These are phyloP conservation scores for Medakamo hakoo DNA, from an alignment of 139 green algal species.

Conservation along the genomic window DNA sequence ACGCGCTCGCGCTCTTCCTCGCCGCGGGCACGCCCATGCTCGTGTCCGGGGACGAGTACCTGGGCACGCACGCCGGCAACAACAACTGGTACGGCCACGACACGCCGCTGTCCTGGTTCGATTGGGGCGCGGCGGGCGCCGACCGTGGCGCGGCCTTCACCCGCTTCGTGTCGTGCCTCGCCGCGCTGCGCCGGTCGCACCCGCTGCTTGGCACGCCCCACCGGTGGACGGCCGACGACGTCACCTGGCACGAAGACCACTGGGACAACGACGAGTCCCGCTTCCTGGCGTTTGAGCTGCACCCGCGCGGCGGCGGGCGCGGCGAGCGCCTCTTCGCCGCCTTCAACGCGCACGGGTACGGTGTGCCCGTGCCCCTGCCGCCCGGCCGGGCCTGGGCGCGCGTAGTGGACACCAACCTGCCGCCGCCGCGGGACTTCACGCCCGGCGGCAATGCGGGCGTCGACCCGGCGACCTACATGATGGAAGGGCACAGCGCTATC, in stretches of 20 bases:
- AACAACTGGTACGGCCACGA: conserved; percentile 99
- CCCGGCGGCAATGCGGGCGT: conserved; percentile 61
- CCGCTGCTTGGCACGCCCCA: conserved; percentile 56
- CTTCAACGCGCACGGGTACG: conserved; percentile 85
- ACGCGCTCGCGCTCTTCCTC: conserved; percentile 70
- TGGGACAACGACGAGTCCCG: conserved; percentile 78
- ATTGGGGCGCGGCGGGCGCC: conserved; percentile 33
- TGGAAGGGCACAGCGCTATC: neutral
- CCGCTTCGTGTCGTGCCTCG: neutral
- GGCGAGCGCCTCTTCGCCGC: conserved; percentile 62
- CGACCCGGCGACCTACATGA: conserved; percentile 24
- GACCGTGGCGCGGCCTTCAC: neutral
- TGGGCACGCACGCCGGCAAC: conserved; percentile 70
- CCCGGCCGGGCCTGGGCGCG: conserved; percentile 59
- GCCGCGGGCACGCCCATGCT: conserved; percentile 90
- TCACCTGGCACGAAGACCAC: conserved; percentile 94
- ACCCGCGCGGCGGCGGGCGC: conserved; percentile 33
- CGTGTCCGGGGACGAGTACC: conserved; percentile 79
- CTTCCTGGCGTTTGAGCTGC: conserved; percentile 91
- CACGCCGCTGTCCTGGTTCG: conserved; percentile 51
- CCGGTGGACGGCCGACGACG: conserved; percentile 60
- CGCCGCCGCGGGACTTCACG: conserved; percentile 70
- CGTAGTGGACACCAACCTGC: conserved; percentile 90
- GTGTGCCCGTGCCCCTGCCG: conserved; percentile 43
- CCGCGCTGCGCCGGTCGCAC: conserved; percentile 18